Conservation (phyloP, 169 alveolate genomes). For the Theileria parva region DNA sequence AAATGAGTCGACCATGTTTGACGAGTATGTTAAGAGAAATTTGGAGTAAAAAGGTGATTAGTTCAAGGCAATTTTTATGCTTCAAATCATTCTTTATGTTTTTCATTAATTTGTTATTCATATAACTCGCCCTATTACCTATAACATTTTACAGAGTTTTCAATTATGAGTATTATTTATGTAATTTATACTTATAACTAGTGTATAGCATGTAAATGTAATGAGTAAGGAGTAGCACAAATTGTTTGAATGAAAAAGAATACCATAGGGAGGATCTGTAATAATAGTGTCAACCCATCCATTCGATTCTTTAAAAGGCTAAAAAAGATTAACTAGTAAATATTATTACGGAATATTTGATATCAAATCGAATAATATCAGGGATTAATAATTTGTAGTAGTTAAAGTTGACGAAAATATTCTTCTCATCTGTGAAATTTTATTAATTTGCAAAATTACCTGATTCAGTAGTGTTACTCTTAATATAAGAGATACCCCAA, state of each 20-base stretch:
- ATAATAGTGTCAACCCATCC: constrained; percentile 92
- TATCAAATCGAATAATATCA: constrained; percentile 66
- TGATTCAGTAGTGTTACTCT: constrained; percentile 68
- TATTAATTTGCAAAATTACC: constrained; percentile 16
- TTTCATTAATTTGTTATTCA: constrained; percentile 24
- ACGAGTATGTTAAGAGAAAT: constrained; percentile 73
- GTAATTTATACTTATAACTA: no score
- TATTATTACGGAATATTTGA: constrained; percentile 27
- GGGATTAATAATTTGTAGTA: constrained; percentile 65
- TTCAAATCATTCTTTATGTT: constrained; percentile 10
- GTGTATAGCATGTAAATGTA: no score
- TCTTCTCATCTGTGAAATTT: background rate
- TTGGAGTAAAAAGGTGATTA: constrained; percentile 45
- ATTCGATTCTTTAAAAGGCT: constrained; percentile 5
- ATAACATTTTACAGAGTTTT: background rate
- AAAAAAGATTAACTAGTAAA: background rate
- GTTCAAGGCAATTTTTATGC: constrained; percentile 21
- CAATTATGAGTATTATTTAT: background rate
- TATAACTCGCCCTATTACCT: constrained; percentile 60
- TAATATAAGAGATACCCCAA: constrained; percentile 77
- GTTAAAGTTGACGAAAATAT: constrained; percentile 67
- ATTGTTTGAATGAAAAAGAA: no score
- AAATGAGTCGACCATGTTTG: constrained; percentile 77
- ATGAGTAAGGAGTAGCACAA: no score
- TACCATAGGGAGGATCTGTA: constrained; percentile 98